A percentile compares a stretch with the other conserved stretches of the same genome.
These are phyloP conservation scores for Dispira parvispora DNA, from an alignment of 192 early-diverging fungal species.

Conservation along the genomic window DNA sequence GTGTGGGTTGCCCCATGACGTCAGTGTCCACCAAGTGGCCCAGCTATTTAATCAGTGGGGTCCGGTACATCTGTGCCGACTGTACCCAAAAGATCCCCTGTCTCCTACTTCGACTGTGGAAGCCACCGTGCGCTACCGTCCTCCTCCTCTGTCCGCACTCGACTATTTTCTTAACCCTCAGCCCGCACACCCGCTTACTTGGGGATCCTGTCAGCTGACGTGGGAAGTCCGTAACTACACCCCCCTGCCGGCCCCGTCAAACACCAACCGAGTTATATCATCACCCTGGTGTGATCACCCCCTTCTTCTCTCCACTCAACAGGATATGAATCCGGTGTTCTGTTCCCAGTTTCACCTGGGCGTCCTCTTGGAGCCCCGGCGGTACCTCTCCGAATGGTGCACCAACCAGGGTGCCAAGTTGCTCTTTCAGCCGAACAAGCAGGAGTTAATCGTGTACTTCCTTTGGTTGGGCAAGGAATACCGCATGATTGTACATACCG, in stretches of 20 bases:
- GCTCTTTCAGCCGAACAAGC: not conserved
- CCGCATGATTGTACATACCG: not conserved
- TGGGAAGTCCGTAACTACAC: not conserved
- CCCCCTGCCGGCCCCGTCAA: too few relatives aligned
- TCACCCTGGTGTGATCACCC: not conserved
- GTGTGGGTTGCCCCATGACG: not conserved
- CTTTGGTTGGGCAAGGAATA: not conserved
- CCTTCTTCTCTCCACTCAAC: not conserved
- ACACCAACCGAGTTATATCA: not conserved
- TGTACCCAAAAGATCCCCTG: not conserved
- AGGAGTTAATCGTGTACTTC: not conserved
- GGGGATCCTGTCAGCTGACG: not conserved
- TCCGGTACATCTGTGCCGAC: not conserved
- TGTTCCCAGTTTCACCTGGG: not conserved
- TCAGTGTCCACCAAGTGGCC: not conserved
- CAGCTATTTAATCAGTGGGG: not conserved
- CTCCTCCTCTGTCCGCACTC: not conserved
- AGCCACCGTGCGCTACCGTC: not conserved
- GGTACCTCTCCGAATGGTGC: not conserved
- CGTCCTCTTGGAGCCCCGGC: not conserved
- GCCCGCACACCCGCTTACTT: not conserved
- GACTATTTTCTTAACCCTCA: not conserved
- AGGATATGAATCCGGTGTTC: not conserved
- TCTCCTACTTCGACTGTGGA: not conserved
- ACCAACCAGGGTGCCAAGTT: not conserved